Conservation (phyloP, 164 flowering plant genomes). For the Annona squamosa region DNA sequence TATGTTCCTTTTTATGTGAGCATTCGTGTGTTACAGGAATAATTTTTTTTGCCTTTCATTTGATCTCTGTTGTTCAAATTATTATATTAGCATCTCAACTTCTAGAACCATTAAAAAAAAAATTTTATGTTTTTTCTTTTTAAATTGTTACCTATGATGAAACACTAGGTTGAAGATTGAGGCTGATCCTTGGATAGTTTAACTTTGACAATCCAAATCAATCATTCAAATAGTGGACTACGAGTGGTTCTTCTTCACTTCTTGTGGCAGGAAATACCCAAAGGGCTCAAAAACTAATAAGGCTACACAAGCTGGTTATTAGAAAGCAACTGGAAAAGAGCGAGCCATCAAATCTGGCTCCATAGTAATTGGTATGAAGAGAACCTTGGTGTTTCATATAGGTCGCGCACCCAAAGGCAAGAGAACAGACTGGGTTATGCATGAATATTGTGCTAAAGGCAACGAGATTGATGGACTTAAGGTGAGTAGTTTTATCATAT, state of each 20-base stretch:
- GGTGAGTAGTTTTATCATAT: neutral
- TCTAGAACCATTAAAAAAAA: too few species aligned
- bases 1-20: too few species aligned
- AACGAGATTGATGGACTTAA: slow-evolving; percentile 4
- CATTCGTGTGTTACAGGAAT: too few species aligned
- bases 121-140: too few species aligned
- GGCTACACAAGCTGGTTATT: slow-evolving; percentile 11
- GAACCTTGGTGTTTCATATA: slow-evolving; percentile 11
- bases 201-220: slow-evolving; percentile 7
- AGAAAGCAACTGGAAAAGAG: slow-evolving; percentile 16
- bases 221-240: slow-evolving; percentile 5
- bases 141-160: too few species aligned
- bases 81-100: too few species aligned
- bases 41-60: too few species aligned
- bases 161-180: neutral
- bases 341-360: slow-evolving; percentile 5
- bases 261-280: slow-evolving; percentile 12
- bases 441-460: slow-evolving; percentile 11
- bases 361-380: slow-evolving; percentile 9
- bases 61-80: too few species aligned
- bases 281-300: slow-evolving; percentile 6
- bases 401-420: slow-evolving; percentile 16
- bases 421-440: slow-evolving; percentile 13
- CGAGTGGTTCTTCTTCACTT: slow-evolving; percentile 11
- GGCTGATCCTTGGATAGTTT: neutral